Evolutionary conservation across 371 early-diverging fungal genomes (phyloP).

Genomic region (Entomophthora muscae): DNA sequence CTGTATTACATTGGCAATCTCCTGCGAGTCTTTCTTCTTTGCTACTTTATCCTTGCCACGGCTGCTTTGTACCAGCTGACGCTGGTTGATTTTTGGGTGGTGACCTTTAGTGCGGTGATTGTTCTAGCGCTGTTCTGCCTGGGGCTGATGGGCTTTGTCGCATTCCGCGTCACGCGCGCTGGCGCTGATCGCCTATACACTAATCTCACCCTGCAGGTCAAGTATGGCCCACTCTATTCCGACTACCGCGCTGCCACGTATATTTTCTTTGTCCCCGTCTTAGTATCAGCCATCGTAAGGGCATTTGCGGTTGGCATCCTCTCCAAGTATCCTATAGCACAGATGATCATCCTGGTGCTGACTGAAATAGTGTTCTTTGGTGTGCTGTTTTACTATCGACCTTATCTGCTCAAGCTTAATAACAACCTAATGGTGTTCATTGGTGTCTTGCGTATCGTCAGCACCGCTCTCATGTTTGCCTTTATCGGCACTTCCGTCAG

Average conservation of each 20-base stretch:
- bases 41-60: slow-evolving; percentile 1
- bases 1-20: slow-evolving; percentile 7
- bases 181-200: slow-evolving; percentile 15
- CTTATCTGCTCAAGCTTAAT: neutral
- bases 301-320: slow-evolving; percentile 15
- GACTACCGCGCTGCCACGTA: slow-evolving; percentile 16
- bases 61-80: slow-evolving; percentile 13
- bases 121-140: slow-evolving; percentile 11
- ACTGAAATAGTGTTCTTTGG: slow-evolving; percentile 1
- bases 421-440: neutral
- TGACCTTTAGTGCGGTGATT: slow-evolving; percentile 13
- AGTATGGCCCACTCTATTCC: slow-evolving; percentile 16
- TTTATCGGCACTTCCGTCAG: neutral
- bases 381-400: neutral
- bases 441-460: neutral
- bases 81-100: slow-evolving; percentile 14
- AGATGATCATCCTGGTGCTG: neutral
- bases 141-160: slow-evolving; percentile 1
- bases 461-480: neutral
- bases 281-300: slow-evolving; percentile 13
- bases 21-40: neutral
- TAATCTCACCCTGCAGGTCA: slow-evolving; percentile 15
- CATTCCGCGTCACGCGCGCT: slow-evolving; percentile 11
- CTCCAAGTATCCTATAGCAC: neutral
- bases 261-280: slow-evolving; percentile 17